phyloP scores from a whole-genome alignment of 257 asterid genomes.

The Vinca minor region DNA sequence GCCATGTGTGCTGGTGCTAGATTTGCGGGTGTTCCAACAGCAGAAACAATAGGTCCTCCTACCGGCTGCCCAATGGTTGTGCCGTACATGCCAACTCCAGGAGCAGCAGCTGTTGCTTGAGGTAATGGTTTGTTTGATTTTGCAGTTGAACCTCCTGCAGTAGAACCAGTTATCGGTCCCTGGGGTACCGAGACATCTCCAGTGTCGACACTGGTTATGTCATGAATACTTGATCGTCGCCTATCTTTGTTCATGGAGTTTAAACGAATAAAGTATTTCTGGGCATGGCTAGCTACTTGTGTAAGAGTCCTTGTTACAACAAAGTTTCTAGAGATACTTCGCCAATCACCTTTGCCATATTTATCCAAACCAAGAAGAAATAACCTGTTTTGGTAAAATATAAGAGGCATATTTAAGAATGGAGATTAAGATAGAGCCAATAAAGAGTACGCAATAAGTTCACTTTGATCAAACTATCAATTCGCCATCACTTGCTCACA shows the following conservation, averaged over 20 bases:
- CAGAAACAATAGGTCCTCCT: slow-evolving; percentile 67
- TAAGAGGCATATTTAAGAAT: neutral
- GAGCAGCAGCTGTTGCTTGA: slow-evolving; percentile 25
- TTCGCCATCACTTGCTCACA: no score
- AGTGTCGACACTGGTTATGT: slow-evolving; percentile 60
- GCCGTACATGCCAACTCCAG: slow-evolving; percentile 41
- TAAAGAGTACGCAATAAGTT: neutral
- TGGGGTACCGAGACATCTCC: no score
- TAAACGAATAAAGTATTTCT: no score
- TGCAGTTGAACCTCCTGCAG: slow-evolving; percentile 31
- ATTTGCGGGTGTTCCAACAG: slow-evolving; percentile 62
- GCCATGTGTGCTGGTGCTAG: slow-evolving; percentile 42
- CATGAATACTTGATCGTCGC: slow-evolving; percentile 84
- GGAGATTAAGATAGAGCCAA: neutral
- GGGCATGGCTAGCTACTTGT: no score
- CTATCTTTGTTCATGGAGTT: slow-evolving; percentile 90
- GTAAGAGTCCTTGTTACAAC: no score
- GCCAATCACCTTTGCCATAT: no score
- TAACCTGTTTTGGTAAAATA: slow-evolving; percentile 36
- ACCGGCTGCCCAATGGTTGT: no score
- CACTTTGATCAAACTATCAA: no score
- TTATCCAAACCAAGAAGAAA: slow-evolving; percentile 88
- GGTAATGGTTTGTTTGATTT: slow-evolving; percentile 42
- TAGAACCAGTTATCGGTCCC: slow-evolving; percentile 62
- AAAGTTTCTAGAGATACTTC: no score